Percentiles rank a stretch among this genome's conserved stretches.
These are phyloP conservation scores for Saccharomycopsis hybrid DNA, from an alignment of 1,139 yeast genomes.

Conservation along the genomic window DNA sequence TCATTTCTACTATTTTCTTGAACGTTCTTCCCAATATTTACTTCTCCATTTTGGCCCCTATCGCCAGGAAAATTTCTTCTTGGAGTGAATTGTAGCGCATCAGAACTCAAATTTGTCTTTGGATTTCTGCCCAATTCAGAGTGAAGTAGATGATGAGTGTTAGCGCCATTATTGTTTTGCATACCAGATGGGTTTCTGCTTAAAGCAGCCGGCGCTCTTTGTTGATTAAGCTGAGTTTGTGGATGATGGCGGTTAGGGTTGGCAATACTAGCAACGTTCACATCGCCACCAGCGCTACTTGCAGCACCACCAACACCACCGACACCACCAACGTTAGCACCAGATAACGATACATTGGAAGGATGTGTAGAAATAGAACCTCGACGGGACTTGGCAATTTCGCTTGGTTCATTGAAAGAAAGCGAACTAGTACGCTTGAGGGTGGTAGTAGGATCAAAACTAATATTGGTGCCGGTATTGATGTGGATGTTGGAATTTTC, in stretches of 20 bases:
- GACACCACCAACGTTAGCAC: not conserved
- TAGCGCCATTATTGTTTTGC: not conserved
- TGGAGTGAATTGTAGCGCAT: conserved; percentile 22
- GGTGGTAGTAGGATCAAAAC: not conserved
- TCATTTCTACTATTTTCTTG: not conserved
- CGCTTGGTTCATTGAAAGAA: conserved; percentile 31
- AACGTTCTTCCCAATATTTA: not conserved
- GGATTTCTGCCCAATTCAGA: not conserved
- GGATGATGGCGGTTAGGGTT: conserved; percentile 6
- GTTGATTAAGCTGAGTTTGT: conserved; percentile 16
- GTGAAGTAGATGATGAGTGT: not conserved
- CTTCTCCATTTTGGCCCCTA: not conserved
- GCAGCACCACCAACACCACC: too few species aligned
- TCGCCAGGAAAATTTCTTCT: conserved; percentile 6
- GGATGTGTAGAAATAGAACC: conserved; percentile 45
- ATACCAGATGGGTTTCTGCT: not conserved
- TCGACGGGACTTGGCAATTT: conserved; percentile 36
- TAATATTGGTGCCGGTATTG: not conserved
- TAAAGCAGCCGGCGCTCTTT: conserved; percentile 6
- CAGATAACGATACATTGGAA: conserved; percentile 27
- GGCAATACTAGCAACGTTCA: too few species aligned
- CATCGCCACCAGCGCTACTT: too few species aligned
- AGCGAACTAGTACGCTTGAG: conserved; percentile 14
- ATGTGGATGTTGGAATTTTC: not conserved
- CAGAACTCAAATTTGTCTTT: conserved; percentile 7